Conservation (phyloP, 495 filamentous ascomycete genomes). For the Cladorrhinum samala region DNA sequence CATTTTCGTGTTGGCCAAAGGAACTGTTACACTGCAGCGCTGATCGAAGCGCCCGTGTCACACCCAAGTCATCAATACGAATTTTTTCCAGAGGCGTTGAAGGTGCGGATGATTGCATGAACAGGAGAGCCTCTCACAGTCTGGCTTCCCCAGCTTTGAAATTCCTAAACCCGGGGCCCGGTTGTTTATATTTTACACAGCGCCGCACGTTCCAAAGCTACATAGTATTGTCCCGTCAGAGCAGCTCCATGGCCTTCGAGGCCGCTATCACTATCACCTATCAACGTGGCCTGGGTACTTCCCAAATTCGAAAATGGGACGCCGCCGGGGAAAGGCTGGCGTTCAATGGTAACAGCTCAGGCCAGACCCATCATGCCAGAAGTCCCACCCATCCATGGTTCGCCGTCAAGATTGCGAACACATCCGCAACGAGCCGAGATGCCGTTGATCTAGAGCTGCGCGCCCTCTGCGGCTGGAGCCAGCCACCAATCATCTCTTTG, state of each 20-base stretch:
- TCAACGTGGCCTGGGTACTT: background rate
- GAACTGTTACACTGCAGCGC: no score
- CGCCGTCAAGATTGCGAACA: background rate
- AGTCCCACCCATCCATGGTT: background rate
- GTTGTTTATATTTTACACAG: background rate
- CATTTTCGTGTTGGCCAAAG: no score
- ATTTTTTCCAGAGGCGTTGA: no score
- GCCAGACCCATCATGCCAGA: background rate
- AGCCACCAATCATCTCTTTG: background rate
- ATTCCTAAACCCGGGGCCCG: no score
- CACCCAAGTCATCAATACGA: no score
- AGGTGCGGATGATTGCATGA: background rate
- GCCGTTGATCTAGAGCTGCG: background rate
- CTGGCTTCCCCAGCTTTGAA: background rate
- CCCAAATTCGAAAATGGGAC: background rate
- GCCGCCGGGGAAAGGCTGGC: background rate
- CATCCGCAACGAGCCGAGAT: no score
- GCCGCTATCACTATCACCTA: background rate
- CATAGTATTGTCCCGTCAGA: no score
- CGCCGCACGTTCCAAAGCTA: background rate
- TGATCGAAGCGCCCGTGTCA: no score
- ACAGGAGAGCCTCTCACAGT: background rate
- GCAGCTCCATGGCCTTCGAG: no score
- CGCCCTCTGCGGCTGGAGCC: background rate
- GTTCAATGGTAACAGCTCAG: slow-evolving; percentile 5